These are phyloP conservation scores for Sistotremastrum niveocremeum DNA, from an alignment of 768 basidiomycete genomes.

Conservation along the genomic window DNA sequence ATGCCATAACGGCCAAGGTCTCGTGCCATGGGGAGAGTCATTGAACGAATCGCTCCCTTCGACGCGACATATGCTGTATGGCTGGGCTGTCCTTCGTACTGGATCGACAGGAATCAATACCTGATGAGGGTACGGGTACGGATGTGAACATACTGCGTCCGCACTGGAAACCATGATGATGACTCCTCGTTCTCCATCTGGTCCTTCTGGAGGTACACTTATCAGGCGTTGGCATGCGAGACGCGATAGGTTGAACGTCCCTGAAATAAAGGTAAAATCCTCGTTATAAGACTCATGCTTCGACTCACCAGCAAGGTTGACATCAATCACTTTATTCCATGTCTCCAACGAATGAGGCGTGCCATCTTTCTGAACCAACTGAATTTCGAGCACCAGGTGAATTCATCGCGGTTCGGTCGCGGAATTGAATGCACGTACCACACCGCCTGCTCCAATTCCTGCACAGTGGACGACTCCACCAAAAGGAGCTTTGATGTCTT, in stretches of 20 bases:
- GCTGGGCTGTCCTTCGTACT: slow-evolving; percentile 10
- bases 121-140: neutral
- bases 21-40: slow-evolving; percentile 13
- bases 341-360: slow-evolving; percentile 10
- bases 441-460: slow-evolving; percentile 12
- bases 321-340: slow-evolving; percentile 9
- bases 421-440: slow-evolving; percentile 4
- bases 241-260: slow-evolving; percentile 12
- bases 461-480: slow-evolving; percentile 13
- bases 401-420: neutral
- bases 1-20: slow-evolving; percentile 11
- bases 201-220: neutral
- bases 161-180: slow-evolving; percentile 10
- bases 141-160: slow-evolving; percentile 4
- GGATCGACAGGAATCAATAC: neutral
- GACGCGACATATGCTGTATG: slow-evolving; percentile 11
- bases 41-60: slow-evolving; percentile 12
- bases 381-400: neutral
- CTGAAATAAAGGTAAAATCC: slow-evolving; percentile 1
- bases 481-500: slow-evolving; percentile 3
- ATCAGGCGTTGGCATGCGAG: slow-evolving; percentile 10
- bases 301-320: slow-evolving; percentile 5
- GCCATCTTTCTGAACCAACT: slow-evolving; percentile 9
- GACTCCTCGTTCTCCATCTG: slow-evolving; percentile 10
- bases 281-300: no score